Base-by-base conservation (phyloP, 768 basidiomycete species). In the Hygrocybe coccinea region DNA sequence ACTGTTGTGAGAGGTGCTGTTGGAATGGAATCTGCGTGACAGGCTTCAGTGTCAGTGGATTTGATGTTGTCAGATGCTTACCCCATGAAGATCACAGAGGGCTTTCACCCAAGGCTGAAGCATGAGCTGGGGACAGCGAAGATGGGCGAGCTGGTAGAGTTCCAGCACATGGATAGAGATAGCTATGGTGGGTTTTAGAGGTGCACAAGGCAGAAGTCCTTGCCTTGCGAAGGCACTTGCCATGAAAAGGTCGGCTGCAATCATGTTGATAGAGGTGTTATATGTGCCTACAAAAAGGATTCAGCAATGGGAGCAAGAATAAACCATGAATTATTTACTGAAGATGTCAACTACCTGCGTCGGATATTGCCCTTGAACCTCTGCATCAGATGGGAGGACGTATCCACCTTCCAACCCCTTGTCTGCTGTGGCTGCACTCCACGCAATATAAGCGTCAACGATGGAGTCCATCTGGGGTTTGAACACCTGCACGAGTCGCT, bases 51-150 rank as follows among this genome's bases (percentile, higher is more conserved):
- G 14, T 15, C 29, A 29, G 19, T 22, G 19, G 12, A 21, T 47
- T 36, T 19, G 17, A 19, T 11, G 19, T 21, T 9, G 29, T 21
- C 12, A 17, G 17, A n/a, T 29, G 24, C 53, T 33, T 36, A 59
- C 45, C 14, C 59, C 41, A 12, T 73, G 66, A 34, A 70, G 35
- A 50, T 72, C 68, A 35, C 67, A 69, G 0, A 73, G 55, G 1
- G 53, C 50, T 47, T 68, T 68, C n/a, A 67, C 54, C 46, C 70
- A 70, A 9, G 66, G 54, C 46, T 72, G 60, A 5, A 66, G 57
- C 0, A 64, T 46, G 6, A 71, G 58, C 19, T 59, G 62, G 15
- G 69, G 69, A 36, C 62, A 68, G 12, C 60, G 56, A 1, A 67
- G 60, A 47, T 59, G 59, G n/a, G 38, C 25, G 5, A 21, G 50